These are phyloP conservation scores for Trametes elegans DNA, from an alignment of 768 basidiomycete species.

Conservation along the genomic window DNA sequence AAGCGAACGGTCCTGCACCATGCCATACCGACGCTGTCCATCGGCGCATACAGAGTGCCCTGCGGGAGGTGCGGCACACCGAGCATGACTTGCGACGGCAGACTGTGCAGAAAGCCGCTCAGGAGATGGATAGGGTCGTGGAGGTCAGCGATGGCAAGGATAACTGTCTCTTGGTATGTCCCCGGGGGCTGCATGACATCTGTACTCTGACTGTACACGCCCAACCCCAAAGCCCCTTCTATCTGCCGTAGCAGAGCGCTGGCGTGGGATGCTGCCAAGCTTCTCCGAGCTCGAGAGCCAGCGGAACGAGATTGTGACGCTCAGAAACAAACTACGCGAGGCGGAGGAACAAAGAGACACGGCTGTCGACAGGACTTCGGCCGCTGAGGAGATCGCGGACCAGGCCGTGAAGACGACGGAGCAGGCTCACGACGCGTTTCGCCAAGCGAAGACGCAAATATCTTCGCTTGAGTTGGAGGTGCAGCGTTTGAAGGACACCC, in stretches of 20 bases:
- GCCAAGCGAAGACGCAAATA: background rate
- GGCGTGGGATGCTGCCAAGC: constrained; percentile 5
- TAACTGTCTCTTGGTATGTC: constrained; percentile 5
- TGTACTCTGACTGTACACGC: background rate
- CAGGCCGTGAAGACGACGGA: background rate
- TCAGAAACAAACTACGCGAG: background rate
- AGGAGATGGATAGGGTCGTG: constrained; percentile 7
- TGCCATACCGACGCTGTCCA: constrained; percentile 6
- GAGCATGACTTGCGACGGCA: background rate
- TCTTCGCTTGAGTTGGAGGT: background rate
- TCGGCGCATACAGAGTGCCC: background rate
- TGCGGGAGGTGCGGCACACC: background rate
- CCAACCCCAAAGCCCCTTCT: background rate
- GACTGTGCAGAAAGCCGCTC: constrained; percentile 8
- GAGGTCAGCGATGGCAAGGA: background rate
- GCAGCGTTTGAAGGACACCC: background rate
- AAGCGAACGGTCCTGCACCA: background rate
- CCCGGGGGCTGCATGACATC: no score
- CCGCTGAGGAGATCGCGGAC: constrained; percentile 1
- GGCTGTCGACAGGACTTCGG: background rate
- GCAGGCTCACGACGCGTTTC: background rate
- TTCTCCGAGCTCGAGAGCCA: background rate
- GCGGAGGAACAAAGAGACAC: background rate
- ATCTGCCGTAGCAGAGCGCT: constrained; percentile 3
- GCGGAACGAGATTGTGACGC: background rate